A percentile compares a stretch with the other conserved stretches of the same genome.
Evolutionary conservation across 352 stramenopile genomes (phyloP).

Genomic region (Bremia lactucae): DNA sequence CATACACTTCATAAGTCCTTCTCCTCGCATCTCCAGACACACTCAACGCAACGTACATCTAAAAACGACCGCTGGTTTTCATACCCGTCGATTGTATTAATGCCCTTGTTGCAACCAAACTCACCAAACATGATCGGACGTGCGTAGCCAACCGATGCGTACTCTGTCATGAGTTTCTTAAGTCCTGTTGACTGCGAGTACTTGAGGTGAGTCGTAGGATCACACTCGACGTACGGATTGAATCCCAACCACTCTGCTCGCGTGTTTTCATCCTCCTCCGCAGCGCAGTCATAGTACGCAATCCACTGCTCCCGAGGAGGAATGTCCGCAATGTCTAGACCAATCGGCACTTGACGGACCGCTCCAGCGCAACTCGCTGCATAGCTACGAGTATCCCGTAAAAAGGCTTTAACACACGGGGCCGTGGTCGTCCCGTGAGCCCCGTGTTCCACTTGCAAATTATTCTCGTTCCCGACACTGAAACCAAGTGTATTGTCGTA

Average conservation of each 20-base stretch:
- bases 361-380: slow-evolving; percentile 26
- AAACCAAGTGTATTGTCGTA: slow-evolving; percentile 66
- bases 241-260: slow-evolving; percentile 50
- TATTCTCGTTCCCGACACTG: slow-evolving; percentile 52
- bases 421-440: slow-evolving; percentile 20
- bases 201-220: slow-evolving; percentile 29
- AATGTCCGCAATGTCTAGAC: slow-evolving; percentile 50
- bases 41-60: slow-evolving; percentile 24
- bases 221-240: slow-evolving; percentile 66
- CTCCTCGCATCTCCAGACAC: not conserved
- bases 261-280: slow-evolving; percentile 43
- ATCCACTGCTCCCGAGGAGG: slow-evolving; percentile 42
- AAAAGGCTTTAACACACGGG: slow-evolving; percentile 54
- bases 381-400: slow-evolving; percentile 47
- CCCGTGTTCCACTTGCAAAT: slow-evolving; percentile 25
- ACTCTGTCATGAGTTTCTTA: slow-evolving; percentile 44
- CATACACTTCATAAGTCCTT: not conserved
- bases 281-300: slow-evolving; percentile 45
- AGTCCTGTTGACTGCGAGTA: slow-evolving; percentile 44
- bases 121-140: slow-evolving; percentile 63
- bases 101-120: slow-evolving; percentile 50
- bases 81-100: slow-evolving; percentile 53
- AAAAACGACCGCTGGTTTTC: slow-evolving; percentile 54
- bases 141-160: slow-evolving; percentile 31
- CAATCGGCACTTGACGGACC: slow-evolving; percentile 49